Evolutionary conservation across 495 filamentous ascomycete genomes (phyloP).

Genomic region (Lindgomyces ingoldianus): DNA sequence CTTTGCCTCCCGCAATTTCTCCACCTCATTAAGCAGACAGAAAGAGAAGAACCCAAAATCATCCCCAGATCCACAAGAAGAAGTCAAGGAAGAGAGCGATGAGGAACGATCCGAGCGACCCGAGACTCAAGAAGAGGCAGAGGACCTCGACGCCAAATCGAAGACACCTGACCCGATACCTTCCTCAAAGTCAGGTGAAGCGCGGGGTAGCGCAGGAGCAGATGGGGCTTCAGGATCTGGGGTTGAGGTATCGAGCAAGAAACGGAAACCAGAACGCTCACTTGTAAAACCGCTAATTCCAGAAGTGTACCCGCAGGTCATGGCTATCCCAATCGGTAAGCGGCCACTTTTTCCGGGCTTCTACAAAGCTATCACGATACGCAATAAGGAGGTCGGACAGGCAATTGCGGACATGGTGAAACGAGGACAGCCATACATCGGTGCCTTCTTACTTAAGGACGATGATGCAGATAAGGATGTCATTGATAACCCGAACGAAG

Average conservation of each 20-base stretch:
- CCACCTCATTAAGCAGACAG: constrained; percentile 40
- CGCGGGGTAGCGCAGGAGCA: constrained; percentile 44
- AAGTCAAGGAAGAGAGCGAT: constrained; percentile 47
- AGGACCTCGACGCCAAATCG: constrained; percentile 45
- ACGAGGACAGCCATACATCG: constrained; percentile 96
- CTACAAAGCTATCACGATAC: constrained; percentile 97
- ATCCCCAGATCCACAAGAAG: constrained; percentile 19
- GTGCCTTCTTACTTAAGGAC: constrained; percentile 95
- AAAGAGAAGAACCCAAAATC: constrained; percentile 46
- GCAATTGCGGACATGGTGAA: constrained; percentile 97
- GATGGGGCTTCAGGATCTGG: constrained; percentile 53
- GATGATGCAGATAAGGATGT: constrained; percentile 88
- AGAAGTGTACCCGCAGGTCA: constrained; percentile 95
- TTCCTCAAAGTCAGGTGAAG: constrained; percentile 34
- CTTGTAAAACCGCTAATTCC: constrained; percentile 85
- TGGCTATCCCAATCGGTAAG: constrained; percentile 97
- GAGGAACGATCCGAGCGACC: constrained; percentile 52
- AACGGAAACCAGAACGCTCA: constrained; percentile 52
- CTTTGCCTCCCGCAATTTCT: constrained; percentile 42
- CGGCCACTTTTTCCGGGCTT: constrained; percentile 95
- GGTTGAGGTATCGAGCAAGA: constrained; percentile 64
- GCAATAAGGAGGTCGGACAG: constrained; percentile 80
- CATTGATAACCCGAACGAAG: constrained; percentile 82
- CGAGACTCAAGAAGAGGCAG: constrained; percentile 51
- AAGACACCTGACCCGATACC: constrained; percentile 53